These are phyloP conservation scores for Aspergillus carlsbadensis DNA, from an alignment of 495 filamentous ascomycete genomes.

Conservation along the genomic window DNA sequence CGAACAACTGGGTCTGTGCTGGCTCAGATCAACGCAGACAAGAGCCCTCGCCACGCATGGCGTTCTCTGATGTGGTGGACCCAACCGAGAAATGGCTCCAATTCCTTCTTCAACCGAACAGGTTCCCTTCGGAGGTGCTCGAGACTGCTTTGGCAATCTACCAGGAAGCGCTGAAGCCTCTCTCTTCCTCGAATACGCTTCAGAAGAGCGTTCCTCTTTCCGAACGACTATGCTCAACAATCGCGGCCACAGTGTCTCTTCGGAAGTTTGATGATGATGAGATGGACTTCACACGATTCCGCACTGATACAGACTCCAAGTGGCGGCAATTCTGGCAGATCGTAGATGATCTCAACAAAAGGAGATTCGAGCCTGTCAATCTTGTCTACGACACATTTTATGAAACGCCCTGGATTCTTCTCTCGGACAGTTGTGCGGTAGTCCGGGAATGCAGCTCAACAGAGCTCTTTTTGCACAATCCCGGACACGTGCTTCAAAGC, in stretches of 20 bases:
- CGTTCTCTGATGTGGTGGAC: constrained; percentile 61
- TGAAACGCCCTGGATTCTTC: constrained; percentile 78
- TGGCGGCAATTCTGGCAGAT: constrained; percentile 90
- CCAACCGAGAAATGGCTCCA: constrained; percentile 48
- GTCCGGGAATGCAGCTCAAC: constrained; percentile 76
- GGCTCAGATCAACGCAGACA: constrained; percentile 61
- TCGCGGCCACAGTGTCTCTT: constrained; percentile 63
- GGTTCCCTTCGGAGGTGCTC: constrained; percentile 72
- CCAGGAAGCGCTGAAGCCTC: constrained; percentile 53
- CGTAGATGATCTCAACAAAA: constrained; percentile 79
- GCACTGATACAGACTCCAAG: constrained; percentile 69
- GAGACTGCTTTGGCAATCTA: constrained; percentile 79
- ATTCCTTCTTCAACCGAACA: constrained; percentile 78
- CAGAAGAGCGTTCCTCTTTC: constrained; percentile 54
- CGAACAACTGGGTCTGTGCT: constrained; percentile 69
- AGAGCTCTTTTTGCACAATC: constrained; percentile 61
- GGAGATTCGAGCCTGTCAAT: constrained; percentile 73
- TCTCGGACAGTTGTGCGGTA: constrained; percentile 73
- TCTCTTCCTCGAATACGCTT: constrained; percentile 33
- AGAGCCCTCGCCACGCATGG: constrained; percentile 48
- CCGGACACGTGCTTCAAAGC: constrained; percentile 29
- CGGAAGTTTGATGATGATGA: constrained; percentile 57
- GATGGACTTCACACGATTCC: constrained; percentile 72
- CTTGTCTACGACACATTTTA: constrained; percentile 68
- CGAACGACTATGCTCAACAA: constrained; percentile 67